Conservation (phyloP, 2,329 filamentous ascomycete genomes). For the Macrophomina pseudophaseolina region DNA sequence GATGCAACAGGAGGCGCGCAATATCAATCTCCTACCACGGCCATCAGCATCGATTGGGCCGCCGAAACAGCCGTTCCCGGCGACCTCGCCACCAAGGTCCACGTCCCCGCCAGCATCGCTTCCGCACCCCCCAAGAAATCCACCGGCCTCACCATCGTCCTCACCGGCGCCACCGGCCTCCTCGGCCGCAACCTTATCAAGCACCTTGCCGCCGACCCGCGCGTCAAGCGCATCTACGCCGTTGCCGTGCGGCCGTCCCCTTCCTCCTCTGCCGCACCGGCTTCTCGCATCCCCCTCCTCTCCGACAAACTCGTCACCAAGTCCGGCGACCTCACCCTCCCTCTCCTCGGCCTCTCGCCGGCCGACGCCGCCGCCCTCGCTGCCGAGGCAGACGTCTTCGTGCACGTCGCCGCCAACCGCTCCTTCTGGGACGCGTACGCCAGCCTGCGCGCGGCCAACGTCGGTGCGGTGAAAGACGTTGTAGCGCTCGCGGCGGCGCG, state of each 20-base stretch:
- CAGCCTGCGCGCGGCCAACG: constrained; percentile 35
- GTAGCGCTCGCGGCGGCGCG: constrained; percentile 24
- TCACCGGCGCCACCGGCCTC: constrained; percentile 32
- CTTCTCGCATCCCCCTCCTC: background rate
- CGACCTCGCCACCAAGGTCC: background rate
- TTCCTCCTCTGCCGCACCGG: background rate
- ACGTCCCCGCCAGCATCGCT: background rate
- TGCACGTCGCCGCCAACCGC: constrained; percentile 34
- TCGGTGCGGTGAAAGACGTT: constrained; percentile 26
- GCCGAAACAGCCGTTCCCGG: background rate
- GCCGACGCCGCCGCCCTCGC: background rate
- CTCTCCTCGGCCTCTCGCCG: constrained; percentile 30
- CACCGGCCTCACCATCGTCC: constrained; percentile 19
- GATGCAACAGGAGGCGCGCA: background rate
- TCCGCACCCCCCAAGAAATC: background rate
- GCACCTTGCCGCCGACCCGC: constrained; percentile 39
- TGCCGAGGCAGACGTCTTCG: constrained; percentile 27
- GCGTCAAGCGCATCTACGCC: constrained; percentile 46
- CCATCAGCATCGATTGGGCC: constrained; percentile 1
- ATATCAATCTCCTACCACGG: background rate
- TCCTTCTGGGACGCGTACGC: constrained; percentile 37
- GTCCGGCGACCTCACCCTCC: constrained; percentile 44
- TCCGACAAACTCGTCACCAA: constrained; percentile 31
- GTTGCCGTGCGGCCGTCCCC: constrained; percentile 44
- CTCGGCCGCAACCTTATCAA: constrained; percentile 28